Conservation (phyloP, 164 flowering plant genomes). For the Cinnamomum chago region DNA sequence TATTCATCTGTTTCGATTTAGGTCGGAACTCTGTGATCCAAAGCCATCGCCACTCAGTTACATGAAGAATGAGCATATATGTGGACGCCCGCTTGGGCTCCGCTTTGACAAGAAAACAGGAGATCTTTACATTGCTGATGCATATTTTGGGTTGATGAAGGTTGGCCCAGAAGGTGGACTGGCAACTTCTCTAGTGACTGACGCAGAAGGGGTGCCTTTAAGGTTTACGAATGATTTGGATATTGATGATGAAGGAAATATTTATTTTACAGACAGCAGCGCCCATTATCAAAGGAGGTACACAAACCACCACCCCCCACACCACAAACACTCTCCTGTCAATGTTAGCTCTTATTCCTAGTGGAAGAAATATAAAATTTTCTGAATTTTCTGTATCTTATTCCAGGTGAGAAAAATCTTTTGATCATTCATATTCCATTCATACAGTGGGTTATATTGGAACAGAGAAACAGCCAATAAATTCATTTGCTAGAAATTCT, state of each 20-base stretch:
- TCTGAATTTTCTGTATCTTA: not conserved
- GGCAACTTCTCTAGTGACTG: constrained; percentile 60
- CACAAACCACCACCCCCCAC: not conserved
- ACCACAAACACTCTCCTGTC: no score
- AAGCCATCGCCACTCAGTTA: constrained; percentile 63
- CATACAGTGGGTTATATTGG: not conserved
- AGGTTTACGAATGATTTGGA: constrained; percentile 87
- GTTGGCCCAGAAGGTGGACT: constrained; percentile 96
- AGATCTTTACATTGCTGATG: constrained; percentile 91
- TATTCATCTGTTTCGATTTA: not conserved
- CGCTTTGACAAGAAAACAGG: constrained; percentile 86
- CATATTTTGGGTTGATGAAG: constrained; percentile 84
- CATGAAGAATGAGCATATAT: constrained; percentile 80
- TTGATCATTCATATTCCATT: not conserved
- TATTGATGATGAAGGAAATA: constrained; percentile 79
- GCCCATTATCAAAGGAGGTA: constrained; percentile 72
- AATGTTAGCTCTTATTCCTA: not conserved
- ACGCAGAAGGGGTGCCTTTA: constrained; percentile 82
- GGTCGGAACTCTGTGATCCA: constrained; percentile 53
- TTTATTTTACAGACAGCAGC: constrained; percentile 96
- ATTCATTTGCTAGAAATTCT: not conserved
- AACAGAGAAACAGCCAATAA: not conserved
- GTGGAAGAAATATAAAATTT: not conserved
- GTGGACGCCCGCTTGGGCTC: constrained; percentile 96
- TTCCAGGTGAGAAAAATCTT: not conserved